Evolutionary conservation across 371 early-diverging fungal genomes (phyloP), one percentile per base, ranked within the genome.

Genomic region (Apophysomyces elegans): DNA sequence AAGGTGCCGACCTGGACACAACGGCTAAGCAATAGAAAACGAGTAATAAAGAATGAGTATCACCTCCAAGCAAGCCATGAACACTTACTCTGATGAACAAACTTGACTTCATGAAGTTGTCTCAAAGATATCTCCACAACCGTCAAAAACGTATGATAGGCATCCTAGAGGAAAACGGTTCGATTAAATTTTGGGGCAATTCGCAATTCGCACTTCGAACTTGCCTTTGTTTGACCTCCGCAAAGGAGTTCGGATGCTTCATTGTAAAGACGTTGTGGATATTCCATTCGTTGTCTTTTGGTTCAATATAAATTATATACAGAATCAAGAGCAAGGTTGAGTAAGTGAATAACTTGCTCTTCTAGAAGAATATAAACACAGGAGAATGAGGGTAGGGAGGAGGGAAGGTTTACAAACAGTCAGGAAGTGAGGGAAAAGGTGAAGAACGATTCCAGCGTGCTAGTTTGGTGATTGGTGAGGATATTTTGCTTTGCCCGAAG

Each of bases 51-150:
- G 2, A 26, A 26, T 26, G 32, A 26, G 32, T 26, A 26, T 26
- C 32, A 1, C 32, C 32, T 26, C 2, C 2, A 26, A 6, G 21
- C 43, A 8, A 26, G 21, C 41, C 36, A 14, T 59, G 14, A 50
- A 36, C 13, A 57, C 72, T 74, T 76, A 82, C 82, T 76, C 62
- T 79, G 79, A 65, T 77, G 78, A 32, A 75, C 74, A 69, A 82
- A 82, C 44, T 74, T 75, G 36, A 77, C 78, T 11, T 65, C 70
- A 58, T 79, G 71, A 4, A 82, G 68, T 65, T 75, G 69, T 37
- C 75, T 65, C 6, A 73, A 71, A 12, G 78, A 63, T 37, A 68
- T 21, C 61, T 77, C 79, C 5, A 76, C 67, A 14, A 76, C 71
- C 7, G 75, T 71, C 60, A 82, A 63, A 61, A 75, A 79, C 21